Evolutionary conservation across 495 filamentous ascomycete species (phyloP), one percentile per base, ranked within the genome.

Genomic region (Penicillium simplicissimum): DNA sequence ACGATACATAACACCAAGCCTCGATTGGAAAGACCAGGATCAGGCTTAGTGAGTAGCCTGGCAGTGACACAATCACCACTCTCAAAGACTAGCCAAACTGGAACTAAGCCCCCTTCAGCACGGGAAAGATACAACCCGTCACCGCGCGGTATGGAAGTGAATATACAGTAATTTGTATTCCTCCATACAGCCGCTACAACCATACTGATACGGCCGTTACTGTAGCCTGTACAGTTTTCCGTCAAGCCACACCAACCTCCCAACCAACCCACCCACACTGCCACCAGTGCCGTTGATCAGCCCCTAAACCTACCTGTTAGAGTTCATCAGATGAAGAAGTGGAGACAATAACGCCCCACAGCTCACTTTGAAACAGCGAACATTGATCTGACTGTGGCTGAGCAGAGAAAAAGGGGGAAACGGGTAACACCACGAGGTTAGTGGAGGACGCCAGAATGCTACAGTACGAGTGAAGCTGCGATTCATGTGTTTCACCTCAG

Each of bases 351-450:
- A 51, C 33, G 63, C 69, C 69, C 69, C 69, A 71, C 66, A 71
- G 59, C 55, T 53, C 61, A 71, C 52, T 43, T 64, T 71, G 69
- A 71, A 71, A 71, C 69, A 61, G 53, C 69, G 63, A 62, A 65
- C 62, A 61, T 65, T 35, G 58, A 63, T 65, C 62, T 45, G 42
- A 23, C 65, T 69, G 66, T 67, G 64, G 66, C 69, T 71, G 59
- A 59, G 68, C 63, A 21, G 58, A 21, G 58, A 71, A 71, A 66
- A 38, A 47, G 62, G 64, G 56, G 15, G 15, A 19, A 35, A 23
- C 13, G 45, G 23, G 23, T 28, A n/a, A 31, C 23, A 49, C 11
- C 19, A 58, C 28, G 23, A 49, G 25, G 45, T 45, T 17, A 3
- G 23, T 48, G 45, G 45, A 47, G 17, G n/a, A 48, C 4, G 23